Conservation (phyloP, 768 basidiomycete genomes). For the Mycena crocata region DNA sequence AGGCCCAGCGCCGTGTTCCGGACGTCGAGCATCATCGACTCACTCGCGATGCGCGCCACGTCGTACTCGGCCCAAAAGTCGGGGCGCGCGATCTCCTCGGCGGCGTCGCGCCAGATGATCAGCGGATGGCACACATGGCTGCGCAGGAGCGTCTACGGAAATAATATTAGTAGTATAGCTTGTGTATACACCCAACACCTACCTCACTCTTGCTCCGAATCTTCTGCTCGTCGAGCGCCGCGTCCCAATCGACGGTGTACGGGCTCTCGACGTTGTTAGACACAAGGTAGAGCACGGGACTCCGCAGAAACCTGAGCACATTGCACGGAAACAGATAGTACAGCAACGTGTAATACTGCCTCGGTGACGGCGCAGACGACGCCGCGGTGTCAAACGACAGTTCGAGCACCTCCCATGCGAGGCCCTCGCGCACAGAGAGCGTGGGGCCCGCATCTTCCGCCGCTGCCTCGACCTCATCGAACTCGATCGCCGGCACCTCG, state of each 20-base stretch:
- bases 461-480: constrained; percentile 44
- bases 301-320: constrained; percentile 80
- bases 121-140: constrained; percentile 80
- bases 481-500: constrained; percentile 50
- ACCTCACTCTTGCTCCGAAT: constrained; percentile 83
- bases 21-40: constrained; percentile 76
- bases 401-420: constrained; percentile 79
- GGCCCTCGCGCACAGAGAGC: constrained; percentile 61
- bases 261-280: constrained; percentile 64
- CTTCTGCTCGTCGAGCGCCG: constrained; percentile 73
- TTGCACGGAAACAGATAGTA: constrained; percentile 96
- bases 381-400: constrained; percentile 64
- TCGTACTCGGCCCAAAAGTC: constrained; percentile 78
- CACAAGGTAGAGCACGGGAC: constrained; percentile 72
- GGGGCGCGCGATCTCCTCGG: constrained; percentile 69
- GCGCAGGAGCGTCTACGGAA: constrained; percentile 73
- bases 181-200: constrained; percentile 30
- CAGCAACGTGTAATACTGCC: constrained; percentile 78
- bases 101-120: constrained; percentile 74
- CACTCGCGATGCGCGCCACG: constrained; percentile 70
- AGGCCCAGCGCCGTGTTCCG: constrained; percentile 66
- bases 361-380: constrained; percentile 69
- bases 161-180: constrained; percentile 19
- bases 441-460: constrained; percentile 50
- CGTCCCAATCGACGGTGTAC: constrained; percentile 78